A percentile compares a stretch with the other conserved stretches of the same genome.
Conservation (phyloP, 1,139 yeast genomes). For the Pichia sp. region DNA sequence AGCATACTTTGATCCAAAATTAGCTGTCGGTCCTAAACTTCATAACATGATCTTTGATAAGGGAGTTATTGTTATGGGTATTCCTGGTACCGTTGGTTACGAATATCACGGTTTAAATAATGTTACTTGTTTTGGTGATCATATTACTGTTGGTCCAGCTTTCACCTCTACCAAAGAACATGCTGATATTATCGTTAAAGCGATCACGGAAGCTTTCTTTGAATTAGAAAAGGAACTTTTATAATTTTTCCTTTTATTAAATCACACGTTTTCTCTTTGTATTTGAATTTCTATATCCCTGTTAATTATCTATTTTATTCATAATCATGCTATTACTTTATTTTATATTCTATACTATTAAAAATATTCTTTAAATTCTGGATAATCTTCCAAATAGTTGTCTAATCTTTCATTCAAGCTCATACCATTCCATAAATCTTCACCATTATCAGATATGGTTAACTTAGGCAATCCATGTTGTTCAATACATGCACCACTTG, state of each 20-base stretch:
- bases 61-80: conserved; percentile 42
- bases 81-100: conserved; percentile 34
- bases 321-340: too few species aligned
- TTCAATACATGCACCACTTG: conserved; percentile 76
- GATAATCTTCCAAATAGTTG: conserved; percentile 23
- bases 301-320: too few species aligned
- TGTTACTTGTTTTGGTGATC: conserved; percentile 36
- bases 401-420: conserved; percentile 31
- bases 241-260: conserved; percentile 2
- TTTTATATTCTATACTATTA: too few species aligned
- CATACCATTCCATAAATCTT: conserved; percentile 52
- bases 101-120: conserved; percentile 28
- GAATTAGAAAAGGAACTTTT: conserved; percentile 24
- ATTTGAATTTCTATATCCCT: too few species aligned
- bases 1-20: conserved; percentile 37
- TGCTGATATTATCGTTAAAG: conserved; percentile 38
- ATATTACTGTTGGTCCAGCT: conserved; percentile 47
- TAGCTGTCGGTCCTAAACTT: conserved; percentile 33
- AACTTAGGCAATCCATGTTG: conserved; percentile 61
- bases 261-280: too few species aligned
- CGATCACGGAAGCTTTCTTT: conserved; percentile 22
- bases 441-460: conserved; percentile 17
- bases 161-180: conserved; percentile 41
- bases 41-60: conserved; percentile 35
- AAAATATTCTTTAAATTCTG: not conserved